Conservation (phyloP, 2,329 filamentous ascomycete genomes). For the Fusarium tricinctum region DNA sequence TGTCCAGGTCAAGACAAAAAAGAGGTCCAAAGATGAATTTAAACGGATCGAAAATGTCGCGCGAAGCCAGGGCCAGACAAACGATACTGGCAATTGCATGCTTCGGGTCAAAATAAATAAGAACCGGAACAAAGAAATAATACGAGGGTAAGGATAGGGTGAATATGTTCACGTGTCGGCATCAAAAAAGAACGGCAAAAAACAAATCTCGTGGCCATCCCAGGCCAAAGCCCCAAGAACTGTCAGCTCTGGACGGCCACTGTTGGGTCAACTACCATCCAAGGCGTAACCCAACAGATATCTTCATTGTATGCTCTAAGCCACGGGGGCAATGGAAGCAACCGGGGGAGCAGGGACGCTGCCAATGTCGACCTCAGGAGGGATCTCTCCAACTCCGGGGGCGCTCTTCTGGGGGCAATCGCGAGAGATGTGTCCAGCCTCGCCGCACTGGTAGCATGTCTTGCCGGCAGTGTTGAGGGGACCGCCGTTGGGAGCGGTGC, state of each 20-base stretch:
- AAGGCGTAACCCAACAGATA: constrained; percentile 26
- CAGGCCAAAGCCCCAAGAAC: constrained; percentile 19
- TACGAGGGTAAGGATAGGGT: constrained; percentile 40
- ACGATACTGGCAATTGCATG: constrained; percentile 50
- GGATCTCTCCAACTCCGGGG: constrained; percentile 62
- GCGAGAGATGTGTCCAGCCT: constrained; percentile 95
- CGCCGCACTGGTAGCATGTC: constrained; percentile 98
- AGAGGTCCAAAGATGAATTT: constrained; percentile 48
- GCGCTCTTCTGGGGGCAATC: constrained; percentile 85
- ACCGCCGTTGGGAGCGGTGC: constrained; percentile 95
- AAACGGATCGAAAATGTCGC: constrained; percentile 51
- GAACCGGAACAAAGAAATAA: constrained; percentile 52
- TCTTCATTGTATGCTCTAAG: constrained; percentile 48
- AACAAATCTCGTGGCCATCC: constrained; percentile 39
- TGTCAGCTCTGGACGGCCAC: constrained; percentile 23
- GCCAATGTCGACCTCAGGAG: constrained; percentile 59
- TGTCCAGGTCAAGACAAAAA: constrained; percentile 41
- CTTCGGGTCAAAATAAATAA: constrained; percentile 51
- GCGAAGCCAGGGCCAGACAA: constrained; percentile 48
- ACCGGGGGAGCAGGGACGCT: constrained; percentile 61
- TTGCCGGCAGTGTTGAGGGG: constrained; percentile 96
- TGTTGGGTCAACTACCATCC: constrained; percentile 24
- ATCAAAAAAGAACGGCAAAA: constrained; percentile 49
- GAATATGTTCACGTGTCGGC: constrained; percentile 51
- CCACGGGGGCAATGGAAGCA: constrained; percentile 60